Evolutionary conservation across 2,329 filamentous ascomycete genomes (phyloP).

Genomic region (Helminthosporium solani): DNA sequence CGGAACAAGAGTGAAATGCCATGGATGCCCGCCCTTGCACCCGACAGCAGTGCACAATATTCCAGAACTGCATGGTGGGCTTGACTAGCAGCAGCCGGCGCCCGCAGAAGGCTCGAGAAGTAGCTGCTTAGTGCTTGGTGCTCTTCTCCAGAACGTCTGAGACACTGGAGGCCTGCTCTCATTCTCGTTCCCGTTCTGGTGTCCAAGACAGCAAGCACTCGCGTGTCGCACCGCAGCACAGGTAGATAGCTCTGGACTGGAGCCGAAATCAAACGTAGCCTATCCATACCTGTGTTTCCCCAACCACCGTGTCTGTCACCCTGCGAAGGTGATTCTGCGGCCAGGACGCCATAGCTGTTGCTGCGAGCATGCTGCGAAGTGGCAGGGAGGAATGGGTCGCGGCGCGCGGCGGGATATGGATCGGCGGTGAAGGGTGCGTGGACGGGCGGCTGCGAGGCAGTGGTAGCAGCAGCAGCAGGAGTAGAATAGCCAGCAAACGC

Average conservation of each 20-base stretch:
- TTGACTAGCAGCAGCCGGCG: neutral
- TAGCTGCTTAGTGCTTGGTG: conserved; percentile 16
- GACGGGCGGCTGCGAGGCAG: conserved; percentile 41
- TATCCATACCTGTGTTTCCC: conserved; percentile 41
- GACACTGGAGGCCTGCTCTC: no score
- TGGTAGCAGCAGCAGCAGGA: conserved; percentile 31
- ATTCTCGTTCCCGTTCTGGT: no score
- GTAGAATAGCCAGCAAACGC: conserved; percentile 40
- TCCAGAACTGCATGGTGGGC: neutral
- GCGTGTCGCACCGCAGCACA: conserved; percentile 11
- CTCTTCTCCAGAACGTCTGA: neutral
- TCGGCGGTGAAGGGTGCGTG: conserved; percentile 49
- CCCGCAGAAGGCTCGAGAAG: conserved; percentile 1
- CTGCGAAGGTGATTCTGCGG: conserved; percentile 30
- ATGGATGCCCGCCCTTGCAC: conserved; percentile 1
- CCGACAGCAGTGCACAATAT: neutral
- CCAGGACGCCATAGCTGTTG: conserved; percentile 43
- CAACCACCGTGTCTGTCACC: conserved; percentile 37
- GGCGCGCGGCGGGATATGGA: conserved; percentile 48
- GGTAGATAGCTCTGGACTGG: no score
- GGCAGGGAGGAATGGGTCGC: conserved; percentile 50
- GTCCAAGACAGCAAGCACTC: conserved; percentile 12
- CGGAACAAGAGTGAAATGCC: conserved; percentile 7
- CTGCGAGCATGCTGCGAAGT: conserved; percentile 38
- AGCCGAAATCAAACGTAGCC: conserved; percentile 9